Evolutionary conservation across 2,329 filamentous ascomycete species (phyloP), one percentile per base, ranked within the genome.

Genomic region (Clonostachys rosea): DNA sequence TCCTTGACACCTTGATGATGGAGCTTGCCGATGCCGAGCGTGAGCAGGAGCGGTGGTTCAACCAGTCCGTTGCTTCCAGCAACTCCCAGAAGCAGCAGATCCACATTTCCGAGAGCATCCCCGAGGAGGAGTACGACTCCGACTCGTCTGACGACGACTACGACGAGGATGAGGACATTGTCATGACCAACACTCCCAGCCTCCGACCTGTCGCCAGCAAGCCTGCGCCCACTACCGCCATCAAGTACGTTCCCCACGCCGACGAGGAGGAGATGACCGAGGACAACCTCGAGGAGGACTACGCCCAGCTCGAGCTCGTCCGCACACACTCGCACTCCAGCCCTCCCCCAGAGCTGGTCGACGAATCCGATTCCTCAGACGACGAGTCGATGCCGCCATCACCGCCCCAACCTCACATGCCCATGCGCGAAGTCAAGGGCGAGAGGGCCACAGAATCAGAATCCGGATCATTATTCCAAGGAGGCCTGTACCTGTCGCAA

Each of bases 1-100:
- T 97, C 43, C 89, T 99, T 67, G 94, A 99, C 74, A 86, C 86
- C 39, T 76, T 99, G 64, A 97, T 97, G 94, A 81, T 94, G 57
- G 76, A 81, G 64, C 88, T 99, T 50, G 88, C 91, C 69, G 89
- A 95, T 50, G 92, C 92, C 63, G 94, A 97, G 78, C 83, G 85
- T 59, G 91, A 96, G 69, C 94, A 97, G 72, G 92, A 97, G 72
- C 86, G 83, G 56, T 96, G 91, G 91, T 97, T 96, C 85, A 95
- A 96, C 81, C 87, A 91, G 68, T 94, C 90, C 52, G 89, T 96
- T 69, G 58, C 49, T 59, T 59, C 58, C 60, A 63, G 50, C 59
- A 54, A 30, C 16, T 53, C 48, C 44, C 47, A 41, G n/a, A 69
- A 65, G 46, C 60, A 71, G 51, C 76, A 86, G 56, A 83, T 95